Base-by-base conservation (phyloP, 805 yeast genomes). In the Lipomyces orientalis region DNA sequence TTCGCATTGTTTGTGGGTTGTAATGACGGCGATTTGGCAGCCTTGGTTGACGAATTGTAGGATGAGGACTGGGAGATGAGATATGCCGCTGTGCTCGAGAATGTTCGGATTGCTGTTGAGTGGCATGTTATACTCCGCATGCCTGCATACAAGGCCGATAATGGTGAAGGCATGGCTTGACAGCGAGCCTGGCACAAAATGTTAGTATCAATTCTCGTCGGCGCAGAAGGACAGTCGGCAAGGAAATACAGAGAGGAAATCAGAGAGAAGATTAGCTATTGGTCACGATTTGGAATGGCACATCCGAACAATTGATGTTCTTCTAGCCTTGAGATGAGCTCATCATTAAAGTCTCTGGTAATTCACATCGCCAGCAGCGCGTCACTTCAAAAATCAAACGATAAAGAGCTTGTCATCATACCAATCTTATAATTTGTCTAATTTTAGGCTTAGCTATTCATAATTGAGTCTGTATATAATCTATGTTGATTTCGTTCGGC, bases 181-280 rank as follows among this genome's bases (percentile, higher is more conserved):
- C 14, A 5, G 16, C 16, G 49, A 43, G n/a, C n/a, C 49, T 43
- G n/a, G 49, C 19, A 16, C 49, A 43, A 25, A 25, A 16, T 9
- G 49, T 43, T 43, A 43, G 10, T 43, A 16, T 43, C 16, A 16
- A 43, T 43, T 6, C 16, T 43, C 25, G 10, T n/a, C 22, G 9
- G 8, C 49, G n/a, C 2, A 43, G 6, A 43, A 16, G 9, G 9
- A 16, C 49, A 16, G 3, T 16, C 49, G 49, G n/a, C 49, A n/a
- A 43, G 22, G 49, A 19, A 43, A 43, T 43, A 43, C 22, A n/a
- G 49, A 43, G 49, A 43, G n/a, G 10, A 57, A 22, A 49, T 66
- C 70, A 66, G 70, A 66, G 70, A 66, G 70, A 66, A 66, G 70
- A 66, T 66, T 60, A 66, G 70, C 62, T 54, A 16, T 60, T 8